Conservation (phyloP, 148 eudicot species). For the Drosera capensis region DNA sequence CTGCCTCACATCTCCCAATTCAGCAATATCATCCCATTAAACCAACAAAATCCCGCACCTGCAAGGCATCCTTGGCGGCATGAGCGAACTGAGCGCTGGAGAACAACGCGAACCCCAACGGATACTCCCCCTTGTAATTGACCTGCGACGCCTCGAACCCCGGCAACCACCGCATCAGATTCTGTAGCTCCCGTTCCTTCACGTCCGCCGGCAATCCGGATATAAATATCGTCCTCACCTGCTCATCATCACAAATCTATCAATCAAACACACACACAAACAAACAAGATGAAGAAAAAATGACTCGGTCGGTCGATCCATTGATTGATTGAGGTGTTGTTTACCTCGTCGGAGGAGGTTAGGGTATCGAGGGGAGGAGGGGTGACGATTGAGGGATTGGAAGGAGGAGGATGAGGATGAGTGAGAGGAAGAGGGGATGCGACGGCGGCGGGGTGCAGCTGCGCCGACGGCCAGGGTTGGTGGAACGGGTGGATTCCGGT, state of each 20-base stretch:
- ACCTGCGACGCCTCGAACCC: constrained; percentile 99
- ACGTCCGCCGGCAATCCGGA: constrained; percentile 89
- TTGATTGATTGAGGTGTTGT: no score
- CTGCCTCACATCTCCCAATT: no score
- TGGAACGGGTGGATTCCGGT: not conserved
- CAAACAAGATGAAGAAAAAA: not conserved
- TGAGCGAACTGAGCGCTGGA: constrained; percentile 56
- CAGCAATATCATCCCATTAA: no score
- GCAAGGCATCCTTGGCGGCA: constrained; percentile 85
- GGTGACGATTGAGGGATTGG: no score
- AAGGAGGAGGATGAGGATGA: no score
- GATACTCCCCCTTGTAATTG: constrained; percentile 75
- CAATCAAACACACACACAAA: not conserved
- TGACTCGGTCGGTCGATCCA: no score
- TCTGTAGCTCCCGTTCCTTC: constrained; percentile 84
- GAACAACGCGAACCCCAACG: constrained; percentile 87
- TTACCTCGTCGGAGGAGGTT: not conserved
- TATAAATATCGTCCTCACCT: constrained; percentile 83
- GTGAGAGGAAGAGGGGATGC: no score
- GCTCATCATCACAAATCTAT: constrained; percentile 4
- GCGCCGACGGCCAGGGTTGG: not conserved
- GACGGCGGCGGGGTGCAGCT: not conserved
- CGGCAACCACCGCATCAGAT: constrained; percentile 77
- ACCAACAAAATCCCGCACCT: no score
- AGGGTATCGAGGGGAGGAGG: not conserved